Evolutionary conservation across 1,139 yeast species (phyloP).

Genomic region (Scheffersomyces quercinus): DNA sequence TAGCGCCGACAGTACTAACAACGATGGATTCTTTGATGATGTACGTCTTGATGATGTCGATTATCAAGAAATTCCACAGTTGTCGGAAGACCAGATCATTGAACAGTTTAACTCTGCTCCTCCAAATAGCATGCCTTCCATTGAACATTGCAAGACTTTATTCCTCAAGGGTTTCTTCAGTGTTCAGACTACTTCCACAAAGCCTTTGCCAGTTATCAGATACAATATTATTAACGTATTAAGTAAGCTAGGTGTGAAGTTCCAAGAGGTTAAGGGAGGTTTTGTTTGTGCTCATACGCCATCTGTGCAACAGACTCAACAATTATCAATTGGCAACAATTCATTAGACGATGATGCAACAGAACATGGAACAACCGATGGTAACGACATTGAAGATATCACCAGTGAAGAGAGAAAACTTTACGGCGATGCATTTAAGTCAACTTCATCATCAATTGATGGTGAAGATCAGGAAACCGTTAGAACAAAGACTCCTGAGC

Average conservation of each 20-base stretch:
- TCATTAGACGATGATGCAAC: conserved; percentile 8
- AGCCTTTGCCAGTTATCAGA: conserved; percentile 86
- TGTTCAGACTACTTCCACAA: conserved; percentile 93
- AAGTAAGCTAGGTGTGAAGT: conserved; percentile 75
- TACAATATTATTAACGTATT: conserved; percentile 80
- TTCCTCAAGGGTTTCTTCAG: conserved; percentile 93
- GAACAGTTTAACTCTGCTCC: conserved; percentile 70
- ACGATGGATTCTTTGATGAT: conserved; percentile 68
- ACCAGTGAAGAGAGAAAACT: conserved; percentile 37
- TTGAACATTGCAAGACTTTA: conserved; percentile 88
- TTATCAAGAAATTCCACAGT: conserved; percentile 35
- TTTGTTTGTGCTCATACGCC: conserved; percentile 81
- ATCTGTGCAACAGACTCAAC: conserved; percentile 28
- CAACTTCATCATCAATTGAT: conserved; percentile 36
- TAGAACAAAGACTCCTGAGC: conserved; percentile 30
- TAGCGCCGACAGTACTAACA: conserved; percentile 19
- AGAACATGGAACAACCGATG: conserved; percentile 3
- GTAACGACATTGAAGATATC: conserved; percentile 25
- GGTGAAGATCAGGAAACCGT: conserved; percentile 15
- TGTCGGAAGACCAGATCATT: conserved; percentile 65
- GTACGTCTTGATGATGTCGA: conserved; percentile 52
- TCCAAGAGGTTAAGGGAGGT: conserved; percentile 92
- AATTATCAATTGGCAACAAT: conserved; percentile 1
- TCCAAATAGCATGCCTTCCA: conserved; percentile 86
- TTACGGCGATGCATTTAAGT: conserved; percentile 47